Base-by-base conservation (phyloP, 1,139 yeast species). In the Candida neerlandica region DNA sequence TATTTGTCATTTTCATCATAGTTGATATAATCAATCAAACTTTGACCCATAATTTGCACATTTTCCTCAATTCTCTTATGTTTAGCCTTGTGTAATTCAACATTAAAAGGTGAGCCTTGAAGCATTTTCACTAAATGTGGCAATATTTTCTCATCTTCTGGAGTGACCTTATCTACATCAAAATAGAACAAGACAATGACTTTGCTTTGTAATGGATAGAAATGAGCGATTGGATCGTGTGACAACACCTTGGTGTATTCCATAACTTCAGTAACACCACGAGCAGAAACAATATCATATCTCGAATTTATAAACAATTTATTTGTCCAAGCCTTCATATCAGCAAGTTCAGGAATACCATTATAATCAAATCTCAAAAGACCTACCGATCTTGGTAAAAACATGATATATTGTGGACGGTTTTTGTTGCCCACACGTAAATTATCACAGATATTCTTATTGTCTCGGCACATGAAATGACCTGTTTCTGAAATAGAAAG, bases 131-230 rank as follows among this genome's bases (percentile, higher is more conserved):
- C 66, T 46, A 87, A 59, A 58, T 84, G 78, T 2, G 86, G 84
- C 51, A 87, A 69, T 6, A 86, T 67, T 27, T 78, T 78, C 55
- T 75, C 75, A 63, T 87, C 94, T 60, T 86, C 94, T 1, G 73
- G 71, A 1, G 81, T 74, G 2, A 70, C 70, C 0, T 81, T 75
- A 11, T 72, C 72, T 4, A 71, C 68, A 55, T 86, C 86, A 61
- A 79, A 84, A 43, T 76, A 70, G 55, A 77, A 84, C 2, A 87
- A 78, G 45, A 85, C 71, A 3, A 81, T 69, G 1, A 82, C 68
- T 51, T 69, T 69, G 57, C 71, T 72, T 14, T 69, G 64, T 48
- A 77, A 69, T 2, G 83, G 80, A 52, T 71, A 73, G 45, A 69
- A 69, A n/a, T 57, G 64, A 30, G 65, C 65, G 47, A 65, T 63